Conservation (phyloP, 768 basidiomycete genomes). For the Serendipita sp. region DNA sequence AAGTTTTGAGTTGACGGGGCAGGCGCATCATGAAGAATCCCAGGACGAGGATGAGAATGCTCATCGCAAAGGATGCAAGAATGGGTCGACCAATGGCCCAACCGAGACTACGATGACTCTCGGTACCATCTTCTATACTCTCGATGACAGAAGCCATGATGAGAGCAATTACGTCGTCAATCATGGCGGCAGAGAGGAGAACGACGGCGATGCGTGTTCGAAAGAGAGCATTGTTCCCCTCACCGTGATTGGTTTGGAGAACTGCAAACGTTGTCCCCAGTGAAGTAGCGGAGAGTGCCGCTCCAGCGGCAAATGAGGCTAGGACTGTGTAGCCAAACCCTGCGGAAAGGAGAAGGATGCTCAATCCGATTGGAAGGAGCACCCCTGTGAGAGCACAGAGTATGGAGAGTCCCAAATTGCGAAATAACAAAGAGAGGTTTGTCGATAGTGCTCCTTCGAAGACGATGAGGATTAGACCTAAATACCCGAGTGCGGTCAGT, state of each 20-base stretch:
- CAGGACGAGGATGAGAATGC: conserved; percentile 23
- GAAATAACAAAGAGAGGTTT: conserved; percentile 28
- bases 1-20: conserved; percentile 10
- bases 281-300: conserved; percentile 45
- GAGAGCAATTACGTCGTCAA: conserved; percentile 50
- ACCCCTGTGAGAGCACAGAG: conserved; percentile 38
- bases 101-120: conserved; percentile 13
- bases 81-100: conserved; percentile 36
- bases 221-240: conserved; percentile 23
- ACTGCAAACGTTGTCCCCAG: conserved; percentile 53
- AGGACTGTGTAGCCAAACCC: conserved; percentile 25
- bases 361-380: conserved; percentile 32
- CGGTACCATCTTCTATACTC: conserved; percentile 19
- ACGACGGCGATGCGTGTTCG: conserved; percentile 39
- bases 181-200: conserved; percentile 42
- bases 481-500: conserved; percentile 23
- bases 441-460: conserved; percentile 40
- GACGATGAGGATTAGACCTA: conserved; percentile 27
- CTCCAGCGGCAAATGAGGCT: conserved; percentile 45
- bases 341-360: conserved; percentile 29
- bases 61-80: conserved; percentile 38
- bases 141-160: conserved; percentile 41
- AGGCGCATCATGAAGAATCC: conserved; percentile 19
- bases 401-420: conserved; percentile 32
- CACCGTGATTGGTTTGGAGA: conserved; percentile 20